Conservation (phyloP, 2,329 filamentous ascomycete species). For the Stromatinia cepivora region DNA sequence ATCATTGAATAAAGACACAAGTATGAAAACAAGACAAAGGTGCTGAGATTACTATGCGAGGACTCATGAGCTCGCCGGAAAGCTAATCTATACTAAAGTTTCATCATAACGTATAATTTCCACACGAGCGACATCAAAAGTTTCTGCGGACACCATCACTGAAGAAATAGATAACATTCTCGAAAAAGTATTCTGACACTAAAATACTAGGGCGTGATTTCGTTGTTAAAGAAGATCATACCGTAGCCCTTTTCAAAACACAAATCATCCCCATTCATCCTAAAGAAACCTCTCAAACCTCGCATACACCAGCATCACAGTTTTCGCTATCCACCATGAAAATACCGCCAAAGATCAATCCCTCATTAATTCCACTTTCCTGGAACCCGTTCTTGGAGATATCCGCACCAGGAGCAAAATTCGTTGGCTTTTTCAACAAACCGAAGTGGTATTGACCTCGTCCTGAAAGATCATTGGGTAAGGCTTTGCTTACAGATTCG, state of each 20-base stretch:
- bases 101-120: too few species aligned
- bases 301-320: not conserved
- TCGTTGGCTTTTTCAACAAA: constrained; percentile 58
- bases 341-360: constrained; percentile 53
- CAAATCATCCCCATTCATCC: not conserved
- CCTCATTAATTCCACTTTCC: constrained; percentile 51
- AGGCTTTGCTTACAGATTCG: constrained; percentile 47
- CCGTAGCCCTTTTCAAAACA: not conserved
- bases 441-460: constrained; percentile 64
- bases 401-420: constrained; percentile 42
- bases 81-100: not conserved
- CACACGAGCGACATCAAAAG: not conserved
- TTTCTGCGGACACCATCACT: not conserved
- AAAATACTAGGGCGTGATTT: not conserved
- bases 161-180: not conserved
- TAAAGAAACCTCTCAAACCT: constrained; percentile 20
- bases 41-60: not conserved
- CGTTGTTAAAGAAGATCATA: not conserved
- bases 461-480: constrained; percentile 54
- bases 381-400: constrained; percentile 52
- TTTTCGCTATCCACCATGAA: constrained; percentile 52
- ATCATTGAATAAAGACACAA: not conserved
- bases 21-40: not conserved
- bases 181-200: not conserved
- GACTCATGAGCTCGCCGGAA: not conserved